Percentiles rank a stretch among this genome's conserved stretches.
phyloP scores from a whole-genome alignment of 192 early-diverging fungal genomes.

The Backusella psychrophila region DNA sequence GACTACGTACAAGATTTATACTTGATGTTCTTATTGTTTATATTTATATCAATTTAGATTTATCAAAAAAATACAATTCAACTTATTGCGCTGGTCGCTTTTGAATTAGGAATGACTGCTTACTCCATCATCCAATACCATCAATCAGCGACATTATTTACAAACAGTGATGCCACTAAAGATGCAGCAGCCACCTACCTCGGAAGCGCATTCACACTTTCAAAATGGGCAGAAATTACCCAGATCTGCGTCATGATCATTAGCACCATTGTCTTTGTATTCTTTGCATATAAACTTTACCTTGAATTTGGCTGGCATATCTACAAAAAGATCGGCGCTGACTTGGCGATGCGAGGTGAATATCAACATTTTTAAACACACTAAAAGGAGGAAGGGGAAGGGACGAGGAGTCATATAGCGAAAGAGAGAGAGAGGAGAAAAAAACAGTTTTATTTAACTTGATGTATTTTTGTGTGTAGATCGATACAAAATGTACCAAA shows the following conservation, averaged over 20 bases:
- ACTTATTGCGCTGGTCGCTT: constrained; percentile 70
- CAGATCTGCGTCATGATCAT: constrained; percentile 56
- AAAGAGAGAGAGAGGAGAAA: not conserved
- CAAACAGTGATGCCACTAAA: constrained; percentile 1
- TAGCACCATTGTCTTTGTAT: constrained; percentile 45
- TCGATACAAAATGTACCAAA: constrained; percentile 74
- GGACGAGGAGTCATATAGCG: not conserved
- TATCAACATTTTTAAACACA: not conserved
- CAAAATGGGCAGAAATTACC: constrained; percentile 47
- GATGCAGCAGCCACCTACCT: constrained; percentile 8
- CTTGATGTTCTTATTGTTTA: not conserved
- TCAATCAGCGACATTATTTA: constrained; percentile 42
- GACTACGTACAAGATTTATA: not conserved
- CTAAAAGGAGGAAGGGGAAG: not conserved
- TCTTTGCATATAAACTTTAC: constrained; percentile 64
- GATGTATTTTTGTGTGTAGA: constrained; percentile 32
- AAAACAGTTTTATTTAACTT: not conserved
- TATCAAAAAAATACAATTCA: constrained; percentile 93
- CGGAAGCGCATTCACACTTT: constrained; percentile 19
- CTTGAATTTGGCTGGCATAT: constrained; percentile 84
- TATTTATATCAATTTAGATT: constrained; percentile 47
- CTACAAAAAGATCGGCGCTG: constrained; percentile 82
- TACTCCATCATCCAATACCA: constrained; percentile 72
- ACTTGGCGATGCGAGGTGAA: constrained; percentile 66
- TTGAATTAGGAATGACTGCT: constrained; percentile 59